These are phyloP conservation scores for Phytophthora kernoviae DNA, from an alignment of 352 stramenopile genomes.

Conservation along the genomic window DNA sequence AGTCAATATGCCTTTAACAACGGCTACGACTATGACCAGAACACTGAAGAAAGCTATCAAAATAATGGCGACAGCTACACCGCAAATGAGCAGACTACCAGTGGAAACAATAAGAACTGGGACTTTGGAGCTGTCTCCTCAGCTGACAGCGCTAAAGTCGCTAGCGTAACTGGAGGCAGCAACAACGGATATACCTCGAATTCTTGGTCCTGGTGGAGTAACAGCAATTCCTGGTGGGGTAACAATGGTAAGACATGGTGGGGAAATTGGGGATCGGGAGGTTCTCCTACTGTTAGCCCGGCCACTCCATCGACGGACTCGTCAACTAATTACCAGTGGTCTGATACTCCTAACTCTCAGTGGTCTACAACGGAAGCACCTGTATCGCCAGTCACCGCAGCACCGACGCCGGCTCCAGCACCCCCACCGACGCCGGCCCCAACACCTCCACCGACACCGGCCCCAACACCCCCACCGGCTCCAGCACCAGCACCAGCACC, in stretches of 20 bases:
- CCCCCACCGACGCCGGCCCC: slow-evolving; percentile 1
- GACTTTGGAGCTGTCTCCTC: slow-evolving; percentile 32
- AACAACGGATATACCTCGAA: slow-evolving; percentile 17
- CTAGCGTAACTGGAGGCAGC: slow-evolving; percentile 8
- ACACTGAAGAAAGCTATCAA: slow-evolving; percentile 2
- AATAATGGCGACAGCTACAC: slow-evolving; percentile 14
- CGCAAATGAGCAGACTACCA: slow-evolving; percentile 18
- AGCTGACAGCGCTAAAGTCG: slow-evolving; percentile 21
- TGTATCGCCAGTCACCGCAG: slow-evolving; percentile 6
- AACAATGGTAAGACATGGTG: slow-evolving; percentile 3
- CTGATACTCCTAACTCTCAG: slow-evolving; percentile 8
- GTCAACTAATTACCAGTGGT: slow-evolving; percentile 16
- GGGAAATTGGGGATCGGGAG: slow-evolving; percentile 4
- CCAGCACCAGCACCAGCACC: background rate
- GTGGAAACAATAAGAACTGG: slow-evolving; percentile 33
- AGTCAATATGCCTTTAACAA: slow-evolving; percentile 20
- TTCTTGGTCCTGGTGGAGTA: slow-evolving; percentile 11
- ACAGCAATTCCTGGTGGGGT: slow-evolving; percentile 10
- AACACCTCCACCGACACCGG: slow-evolving; percentile 2
- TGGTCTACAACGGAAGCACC: background rate
- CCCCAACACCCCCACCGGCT: slow-evolving; percentile 1
- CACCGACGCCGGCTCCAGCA: slow-evolving; percentile 5
- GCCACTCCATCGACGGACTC: background rate
- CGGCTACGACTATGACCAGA: slow-evolving; percentile 2
- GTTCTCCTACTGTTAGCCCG: slow-evolving; percentile 1